A percentile compares a stretch with the other conserved stretches of the same genome.
Evolutionary conservation across 1,139 yeast species (phyloP).

Genomic region (Geotrichum siamense): DNA sequence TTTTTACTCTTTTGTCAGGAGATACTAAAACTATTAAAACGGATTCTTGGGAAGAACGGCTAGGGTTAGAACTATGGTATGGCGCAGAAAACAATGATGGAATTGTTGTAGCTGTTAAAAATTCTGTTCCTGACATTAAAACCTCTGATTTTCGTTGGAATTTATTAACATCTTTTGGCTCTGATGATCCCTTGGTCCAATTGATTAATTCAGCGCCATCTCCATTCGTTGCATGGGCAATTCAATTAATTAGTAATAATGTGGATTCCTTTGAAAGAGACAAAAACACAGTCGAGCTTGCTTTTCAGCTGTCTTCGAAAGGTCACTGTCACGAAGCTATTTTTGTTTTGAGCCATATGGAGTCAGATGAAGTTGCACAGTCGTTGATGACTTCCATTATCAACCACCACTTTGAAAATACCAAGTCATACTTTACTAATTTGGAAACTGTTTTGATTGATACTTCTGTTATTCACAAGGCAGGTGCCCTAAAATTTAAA

Average conservation of each 20-base stretch:
- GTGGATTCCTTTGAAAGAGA: conserved; percentile 36
- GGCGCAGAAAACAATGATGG: conserved; percentile 42
- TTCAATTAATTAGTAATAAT: conserved; percentile 41
- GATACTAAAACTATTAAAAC: conserved; percentile 28
- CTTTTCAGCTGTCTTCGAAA: conserved; percentile 45
- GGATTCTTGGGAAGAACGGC: conserved; percentile 55
- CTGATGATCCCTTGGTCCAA: conserved; percentile 26
- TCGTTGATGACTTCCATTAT: conserved; percentile 42
- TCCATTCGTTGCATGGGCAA: conserved; percentile 49
- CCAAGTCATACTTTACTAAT: conserved; percentile 29
- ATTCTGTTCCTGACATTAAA: conserved; percentile 28
- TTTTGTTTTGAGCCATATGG: conserved; percentile 51
- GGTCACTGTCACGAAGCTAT: conserved; percentile 54
- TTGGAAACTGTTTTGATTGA: conserved; percentile 34
- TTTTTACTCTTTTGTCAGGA: conserved; percentile 64
- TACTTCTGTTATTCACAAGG: conserved; percentile 24
- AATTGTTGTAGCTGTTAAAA: conserved; percentile 35
- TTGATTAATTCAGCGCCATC: conserved; percentile 24
- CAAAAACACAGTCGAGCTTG: conserved; percentile 44
- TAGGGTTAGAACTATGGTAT: conserved; percentile 56
- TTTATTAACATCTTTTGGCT: conserved; percentile 41
- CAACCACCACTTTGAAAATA: conserved; percentile 41
- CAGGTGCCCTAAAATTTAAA: conserved; percentile 36
- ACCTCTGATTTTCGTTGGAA: conserved; percentile 27
- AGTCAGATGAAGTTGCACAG: conserved; percentile 40